Conservation (phyloP, 2,329 filamentous ascomycete species). For the Emmonsiellopsis sp. region DNA sequence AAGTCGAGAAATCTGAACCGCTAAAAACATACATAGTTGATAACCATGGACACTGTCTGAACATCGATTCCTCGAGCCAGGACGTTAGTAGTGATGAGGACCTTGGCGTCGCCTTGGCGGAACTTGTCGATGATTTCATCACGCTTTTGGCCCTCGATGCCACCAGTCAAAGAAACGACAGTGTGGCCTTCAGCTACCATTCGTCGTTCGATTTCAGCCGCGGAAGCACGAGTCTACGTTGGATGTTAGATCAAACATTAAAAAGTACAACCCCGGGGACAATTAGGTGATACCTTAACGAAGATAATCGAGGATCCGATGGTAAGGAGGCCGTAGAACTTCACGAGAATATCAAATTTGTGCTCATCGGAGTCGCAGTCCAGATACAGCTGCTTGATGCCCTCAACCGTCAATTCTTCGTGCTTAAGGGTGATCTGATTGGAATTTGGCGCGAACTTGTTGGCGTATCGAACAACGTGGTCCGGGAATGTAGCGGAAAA, state of each 20-base stretch:
- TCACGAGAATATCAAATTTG: constrained; percentile 82
- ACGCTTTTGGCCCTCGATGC: constrained; percentile 72
- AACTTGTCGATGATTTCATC: constrained; percentile 81
- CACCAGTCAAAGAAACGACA: constrained; percentile 81
- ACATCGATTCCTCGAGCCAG: constrained; percentile 92
- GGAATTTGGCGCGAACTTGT: constrained; percentile 73
- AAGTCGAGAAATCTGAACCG: neutral
- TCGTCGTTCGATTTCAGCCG: constrained; percentile 71
- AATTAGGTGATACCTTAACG: constrained; percentile 56
- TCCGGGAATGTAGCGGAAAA: constrained; percentile 94
- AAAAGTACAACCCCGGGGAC: constrained; percentile 15
- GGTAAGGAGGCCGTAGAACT: constrained; percentile 92
- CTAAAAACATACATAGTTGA: constrained; percentile 65
- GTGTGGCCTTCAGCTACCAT: constrained; percentile 88
- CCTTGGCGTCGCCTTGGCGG: constrained; percentile 78
- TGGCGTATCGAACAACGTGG: constrained; percentile 74
- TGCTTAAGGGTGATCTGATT: constrained; percentile 82
- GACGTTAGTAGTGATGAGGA: constrained; percentile 96
- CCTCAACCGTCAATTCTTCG: constrained; percentile 88
- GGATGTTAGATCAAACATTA: neutral
- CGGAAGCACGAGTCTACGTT: constrained; percentile 69
- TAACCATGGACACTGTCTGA: constrained; percentile 87
- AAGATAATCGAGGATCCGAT: constrained; percentile 98
- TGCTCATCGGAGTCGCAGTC: constrained; percentile 74
- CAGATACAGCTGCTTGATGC: constrained; percentile 96